A percentile compares a stretch with the other conserved stretches of the same genome.
These are phyloP conservation scores for Herpotrichia juniperi DNA, from an alignment of 2,329 filamentous ascomycete species.

Conservation along the genomic window DNA sequence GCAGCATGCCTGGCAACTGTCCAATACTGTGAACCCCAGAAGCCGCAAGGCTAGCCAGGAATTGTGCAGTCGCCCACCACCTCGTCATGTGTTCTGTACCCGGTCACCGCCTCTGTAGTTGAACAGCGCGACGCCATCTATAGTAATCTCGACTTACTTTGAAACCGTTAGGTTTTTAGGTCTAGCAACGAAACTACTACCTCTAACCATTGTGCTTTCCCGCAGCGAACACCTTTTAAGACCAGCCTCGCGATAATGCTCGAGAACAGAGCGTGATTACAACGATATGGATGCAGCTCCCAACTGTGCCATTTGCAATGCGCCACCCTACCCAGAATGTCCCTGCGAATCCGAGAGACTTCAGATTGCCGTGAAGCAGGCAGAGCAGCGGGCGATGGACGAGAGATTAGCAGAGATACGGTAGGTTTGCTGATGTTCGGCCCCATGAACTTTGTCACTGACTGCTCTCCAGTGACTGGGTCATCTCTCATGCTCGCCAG, in stretches of 20 bases:
- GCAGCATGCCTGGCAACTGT: conserved; percentile 37
- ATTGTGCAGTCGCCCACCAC: conserved; percentile 22
- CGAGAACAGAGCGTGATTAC: conserved; percentile 21
- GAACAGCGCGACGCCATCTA: conserved; percentile 29
- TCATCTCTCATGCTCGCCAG: conserved; percentile 52
- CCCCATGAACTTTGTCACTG: conserved; percentile 12
- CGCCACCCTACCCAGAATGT: conserved; percentile 46
- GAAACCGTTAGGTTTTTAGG: conserved; percentile 23
- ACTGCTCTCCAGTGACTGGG: conserved; percentile 51
- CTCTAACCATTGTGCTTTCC: conserved; percentile 15
- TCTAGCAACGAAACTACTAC: conserved; percentile 11
- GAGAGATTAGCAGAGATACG: conserved; percentile 41
- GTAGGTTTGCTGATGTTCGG: conserved; percentile 20
- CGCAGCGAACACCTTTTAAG: conserved; percentile 5
- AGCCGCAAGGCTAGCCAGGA: conserved; percentile 41
- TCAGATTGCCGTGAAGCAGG: conserved; percentile 48
- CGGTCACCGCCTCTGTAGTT: conserved; percentile 44
- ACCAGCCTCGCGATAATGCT: conserved; percentile 28
- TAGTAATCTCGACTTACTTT: conserved; percentile 21
- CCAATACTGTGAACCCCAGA: conserved; percentile 36
- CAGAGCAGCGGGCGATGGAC: conserved; percentile 46
- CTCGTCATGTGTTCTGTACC: conserved; percentile 46
- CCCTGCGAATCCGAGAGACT: conserved; percentile 48
- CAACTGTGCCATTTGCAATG: conserved; percentile 50
- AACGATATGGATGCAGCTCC: conserved; percentile 45